Percentiles rank a stretch among this genome's conserved stretches.
phyloP scores from a whole-genome alignment of 2,329 filamentous ascomycete species.

The Phyllosticta paracitricarpa region DNA sequence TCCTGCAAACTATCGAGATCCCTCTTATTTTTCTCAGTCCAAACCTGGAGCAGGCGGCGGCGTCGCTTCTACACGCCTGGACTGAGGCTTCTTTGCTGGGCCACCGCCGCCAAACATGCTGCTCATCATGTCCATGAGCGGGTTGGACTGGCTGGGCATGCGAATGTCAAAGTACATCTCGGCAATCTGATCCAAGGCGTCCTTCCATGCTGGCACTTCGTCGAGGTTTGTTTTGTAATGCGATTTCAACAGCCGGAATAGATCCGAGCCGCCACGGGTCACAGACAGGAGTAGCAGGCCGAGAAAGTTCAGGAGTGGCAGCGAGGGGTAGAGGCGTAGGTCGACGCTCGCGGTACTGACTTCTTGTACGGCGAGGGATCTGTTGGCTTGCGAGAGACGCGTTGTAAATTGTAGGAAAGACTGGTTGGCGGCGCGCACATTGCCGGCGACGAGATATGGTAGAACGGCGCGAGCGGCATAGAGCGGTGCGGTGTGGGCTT shows the following conservation, averaged over 20 bases:
- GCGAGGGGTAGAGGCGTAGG: conserved; percentile 71
- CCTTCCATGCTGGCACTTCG: conserved; percentile 70
- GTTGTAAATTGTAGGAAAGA: conserved; percentile 68
- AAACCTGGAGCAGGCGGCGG: conserved; percentile 25
- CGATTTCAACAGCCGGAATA: conserved; percentile 70
- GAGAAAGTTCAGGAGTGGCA: conserved; percentile 94
- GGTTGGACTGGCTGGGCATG: conserved; percentile 81
- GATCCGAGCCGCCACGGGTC: conserved; percentile 62
- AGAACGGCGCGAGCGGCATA: conserved; percentile 82
- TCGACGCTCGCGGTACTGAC: conserved; percentile 59
- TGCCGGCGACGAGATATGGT: conserved; percentile 83
- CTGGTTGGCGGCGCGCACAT: conserved; percentile 79
- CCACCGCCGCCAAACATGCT: conserved; percentile 77
- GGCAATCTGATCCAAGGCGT: conserved; percentile 70
- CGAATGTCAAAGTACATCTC: conserved; percentile 96
- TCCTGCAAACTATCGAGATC: not conserved
- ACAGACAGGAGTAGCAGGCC: conserved; percentile 73
- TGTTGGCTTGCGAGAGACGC: conserved; percentile 49
- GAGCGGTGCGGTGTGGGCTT: conserved; percentile 73
- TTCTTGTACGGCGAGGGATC: conserved; percentile 64
- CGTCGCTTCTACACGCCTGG: conserved; percentile 36
- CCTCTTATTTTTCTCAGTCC: conserved; percentile 18
- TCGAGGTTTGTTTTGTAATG: conserved; percentile 74
- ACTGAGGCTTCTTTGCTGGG: conserved; percentile 35
- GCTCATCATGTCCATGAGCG: conserved; percentile 96